Base-by-base conservation (phyloP, 2,329 filamentous ascomycete genomes). In the Penicillium frequentans region DNA sequence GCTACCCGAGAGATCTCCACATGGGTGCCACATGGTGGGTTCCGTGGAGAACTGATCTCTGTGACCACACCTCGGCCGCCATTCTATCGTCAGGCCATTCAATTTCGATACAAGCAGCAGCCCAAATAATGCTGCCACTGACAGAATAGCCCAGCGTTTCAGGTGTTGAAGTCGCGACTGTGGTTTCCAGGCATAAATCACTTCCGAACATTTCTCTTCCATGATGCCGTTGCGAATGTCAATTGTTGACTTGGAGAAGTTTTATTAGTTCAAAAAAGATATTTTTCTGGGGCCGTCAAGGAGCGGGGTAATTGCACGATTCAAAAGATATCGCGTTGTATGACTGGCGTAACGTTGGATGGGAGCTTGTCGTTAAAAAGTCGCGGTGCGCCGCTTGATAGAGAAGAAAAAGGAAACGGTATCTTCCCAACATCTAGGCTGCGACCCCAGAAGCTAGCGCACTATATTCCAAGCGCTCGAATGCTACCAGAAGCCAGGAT, bases 1-100 rank as follows among this genome's bases (percentile, higher is more conserved):
- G 3, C 69, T 73, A 23, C 70, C 70, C n/a, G 67, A 68, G 27
- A 76, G 60, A 11, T 64, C 64, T 19, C 77, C 79, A 53, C 79
- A 81, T 1, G 59, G 54, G 19, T 68, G 65, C 79, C 78, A 81
- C 29, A 31, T 13, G 13, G 29, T 31, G 29, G 29, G 29, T 31
- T 31, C 13, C 10, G 10, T 31, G 29, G 13, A 31, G 10, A 31
- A 0, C 2, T 31, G 21, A n/a, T 31, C 26, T 48, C 46, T 16
- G 16, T 37, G 35, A 6, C 35, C 35, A 11, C 35, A n/a, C 35
- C 35, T 3, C n/a, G 5, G 35, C n/a, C 35, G 35, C 35, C 35
- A 19, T n/a, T 37, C 3, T n/a, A 10, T 16, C 6, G n/a, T 1
- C n/a, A 16, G 35, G 16, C 35, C 35, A 11, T n/a, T 37, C 5